A percentile compares a stretch with the other conserved stretches of the same genome.
These are phyloP conservation scores for Castanea sativa DNA, from an alignment of 306 rosid species.

Conservation along the genomic window DNA sequence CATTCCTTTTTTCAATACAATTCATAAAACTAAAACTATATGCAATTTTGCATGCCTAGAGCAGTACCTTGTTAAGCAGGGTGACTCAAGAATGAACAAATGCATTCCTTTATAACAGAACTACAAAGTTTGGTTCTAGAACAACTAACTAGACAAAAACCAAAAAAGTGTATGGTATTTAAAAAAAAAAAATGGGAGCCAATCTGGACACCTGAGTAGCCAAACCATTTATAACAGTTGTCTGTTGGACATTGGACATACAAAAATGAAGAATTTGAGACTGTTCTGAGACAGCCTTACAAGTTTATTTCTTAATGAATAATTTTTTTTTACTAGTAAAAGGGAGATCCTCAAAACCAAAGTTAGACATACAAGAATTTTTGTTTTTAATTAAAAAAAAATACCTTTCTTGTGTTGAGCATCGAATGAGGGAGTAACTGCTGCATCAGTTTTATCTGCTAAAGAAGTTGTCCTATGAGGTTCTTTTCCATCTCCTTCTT, in stretches of 20 bases:
- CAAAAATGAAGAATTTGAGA: background rate
- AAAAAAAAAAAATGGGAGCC: background rate
- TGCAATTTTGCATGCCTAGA: background rate
- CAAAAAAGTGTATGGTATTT: background rate
- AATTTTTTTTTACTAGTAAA: background rate
- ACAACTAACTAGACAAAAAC: background rate
- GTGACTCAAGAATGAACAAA: slow-evolving; percentile 32
- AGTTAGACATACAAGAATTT: background rate
- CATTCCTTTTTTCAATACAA: background rate
- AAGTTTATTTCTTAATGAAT: background rate
- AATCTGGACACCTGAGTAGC: background rate
- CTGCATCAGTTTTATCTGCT: slow-evolving; percentile 9
- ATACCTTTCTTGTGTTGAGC: slow-evolving; percentile 43
- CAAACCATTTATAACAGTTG: background rate
- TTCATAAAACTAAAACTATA: background rate
- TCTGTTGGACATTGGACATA: background rate
- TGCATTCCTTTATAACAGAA: background rate
- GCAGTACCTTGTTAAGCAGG: slow-evolving; percentile 45
- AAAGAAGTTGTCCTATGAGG: slow-evolving; percentile 16
- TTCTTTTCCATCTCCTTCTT: slow-evolving; percentile 23
- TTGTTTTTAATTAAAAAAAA: background rate
- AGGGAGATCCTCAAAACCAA: background rate
- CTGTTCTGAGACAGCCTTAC: background rate
- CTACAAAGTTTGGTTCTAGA: background rate
- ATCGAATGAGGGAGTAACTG: slow-evolving; percentile 9